Percentiles rank a stretch among this genome's conserved stretches.
These are phyloP conservation scores for Globisporangium megalacanthum DNA, from an alignment of 352 stramenopile genomes.

Conservation along the genomic window DNA sequence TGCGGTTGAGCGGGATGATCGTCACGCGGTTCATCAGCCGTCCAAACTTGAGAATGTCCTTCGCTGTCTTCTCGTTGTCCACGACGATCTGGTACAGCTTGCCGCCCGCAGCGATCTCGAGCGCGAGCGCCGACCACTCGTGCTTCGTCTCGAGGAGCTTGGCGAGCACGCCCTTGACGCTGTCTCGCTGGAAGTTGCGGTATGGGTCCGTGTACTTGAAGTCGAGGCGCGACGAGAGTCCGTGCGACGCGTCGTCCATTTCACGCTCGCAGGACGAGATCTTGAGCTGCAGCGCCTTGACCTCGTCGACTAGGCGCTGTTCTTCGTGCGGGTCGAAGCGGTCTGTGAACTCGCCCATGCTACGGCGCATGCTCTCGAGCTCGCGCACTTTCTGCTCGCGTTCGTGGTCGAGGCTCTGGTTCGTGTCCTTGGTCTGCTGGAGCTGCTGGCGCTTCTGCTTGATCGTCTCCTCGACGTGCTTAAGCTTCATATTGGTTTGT, in stretches of 20 bases:
- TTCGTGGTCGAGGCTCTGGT: slow-evolving; percentile 62
- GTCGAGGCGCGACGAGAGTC: slow-evolving; percentile 92
- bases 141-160: slow-evolving; percentile 95
- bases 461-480: slow-evolving; percentile 88
- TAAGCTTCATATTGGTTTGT: slow-evolving; percentile 92
- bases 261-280: slow-evolving; percentile 72
- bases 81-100: slow-evolving; percentile 99
- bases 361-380: slow-evolving; percentile 50
- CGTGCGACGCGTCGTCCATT: slow-evolving; percentile 90
- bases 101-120: slow-evolving; percentile 97
- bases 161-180: slow-evolving; percentile 97
- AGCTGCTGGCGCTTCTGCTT: slow-evolving; percentile 69
- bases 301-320: slow-evolving; percentile 46
- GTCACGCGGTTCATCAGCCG: slow-evolving; percentile 96
- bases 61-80: slow-evolving; percentile 97
- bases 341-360: slow-evolving; percentile 50
- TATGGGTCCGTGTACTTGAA: slow-evolving; percentile 97
- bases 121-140: slow-evolving; percentile 89
- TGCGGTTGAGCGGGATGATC: slow-evolving; percentile 98
- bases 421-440: slow-evolving; percentile 69
- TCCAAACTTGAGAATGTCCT: slow-evolving; percentile 97
- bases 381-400: slow-evolving; percentile 61
- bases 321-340: slow-evolving; percentile 82
- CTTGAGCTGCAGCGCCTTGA: slow-evolving; percentile 56
- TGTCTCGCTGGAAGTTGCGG: slow-evolving; percentile 92